These are phyloP conservation scores for Cicer bijugum DNA, from an alignment of 306 rosid species.

Conservation along the genomic window DNA sequence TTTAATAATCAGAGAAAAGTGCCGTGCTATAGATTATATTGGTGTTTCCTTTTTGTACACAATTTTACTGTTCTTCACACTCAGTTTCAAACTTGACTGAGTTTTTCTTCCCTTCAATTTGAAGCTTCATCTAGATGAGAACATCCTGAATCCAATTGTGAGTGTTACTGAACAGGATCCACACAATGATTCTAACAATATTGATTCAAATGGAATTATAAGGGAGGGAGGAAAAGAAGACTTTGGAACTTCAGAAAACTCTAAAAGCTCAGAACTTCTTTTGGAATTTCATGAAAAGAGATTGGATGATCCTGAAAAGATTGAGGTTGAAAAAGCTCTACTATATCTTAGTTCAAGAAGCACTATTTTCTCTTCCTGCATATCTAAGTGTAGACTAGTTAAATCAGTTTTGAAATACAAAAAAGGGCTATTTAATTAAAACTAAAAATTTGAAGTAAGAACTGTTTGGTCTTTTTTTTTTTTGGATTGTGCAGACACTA, in stretches of 20 bases:
- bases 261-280: constrained; percentile 42
- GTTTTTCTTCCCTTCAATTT: constrained; percentile 33
- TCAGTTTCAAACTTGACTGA: constrained; percentile 33
- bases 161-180: constrained; percentile 38
- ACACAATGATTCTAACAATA: constrained; percentile 28
- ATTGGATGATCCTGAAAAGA: constrained; percentile 41
- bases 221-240: constrained; percentile 49
- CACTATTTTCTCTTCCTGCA: constrained; percentile 38
- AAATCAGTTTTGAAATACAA: neutral
- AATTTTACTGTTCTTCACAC: constrained; percentile 18
- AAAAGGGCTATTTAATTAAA: neutral
- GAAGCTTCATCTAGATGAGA: constrained; percentile 45
- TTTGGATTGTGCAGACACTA: constrained; percentile 1
- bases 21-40: constrained; percentile 2
- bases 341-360: constrained; percentile 30
- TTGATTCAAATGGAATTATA: constrained; percentile 36
- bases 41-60: constrained; percentile 16
- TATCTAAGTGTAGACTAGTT: neutral
- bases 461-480: neutral
- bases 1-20: neutral
- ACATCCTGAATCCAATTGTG: constrained; percentile 36
- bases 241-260: constrained; percentile 40
- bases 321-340: constrained; percentile 49
- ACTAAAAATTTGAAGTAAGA: constrained; percentile 2
- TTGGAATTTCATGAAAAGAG: constrained; percentile 45